Conservation (phyloP, 345 rosid species). For the Garcia nutans region DNA sequence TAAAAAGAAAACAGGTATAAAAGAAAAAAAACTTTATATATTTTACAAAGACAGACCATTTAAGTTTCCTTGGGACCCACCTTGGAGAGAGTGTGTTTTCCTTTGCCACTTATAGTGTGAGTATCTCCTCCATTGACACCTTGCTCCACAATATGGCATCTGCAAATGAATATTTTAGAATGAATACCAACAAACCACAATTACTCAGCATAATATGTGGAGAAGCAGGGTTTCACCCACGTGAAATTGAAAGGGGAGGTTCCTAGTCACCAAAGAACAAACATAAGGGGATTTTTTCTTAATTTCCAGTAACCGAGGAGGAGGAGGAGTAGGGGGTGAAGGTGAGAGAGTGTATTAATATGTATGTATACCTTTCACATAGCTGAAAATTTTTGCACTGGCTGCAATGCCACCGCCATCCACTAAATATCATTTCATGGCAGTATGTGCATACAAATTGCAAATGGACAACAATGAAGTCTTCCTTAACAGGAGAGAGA, state of each 20-base stretch:
- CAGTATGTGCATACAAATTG: slow-evolving; percentile 56
- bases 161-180: slow-evolving; percentile 23
- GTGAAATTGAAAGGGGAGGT: neutral
- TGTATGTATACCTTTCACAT: slow-evolving; percentile 52
- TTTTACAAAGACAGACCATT: neutral
- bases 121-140: slow-evolving; percentile 23
- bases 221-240: neutral
- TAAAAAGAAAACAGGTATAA: slow-evolving; percentile 16
- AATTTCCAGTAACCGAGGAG: neutral
- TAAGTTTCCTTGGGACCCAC: slow-evolving; percentile 28
- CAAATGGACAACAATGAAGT: slow-evolving; percentile 54
- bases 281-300: neutral
- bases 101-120: slow-evolving; percentile 32
- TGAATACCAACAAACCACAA: neutral
- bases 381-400: slow-evolving; percentile 61
- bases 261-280: neutral
- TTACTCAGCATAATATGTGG: neutral
- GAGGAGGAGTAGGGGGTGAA: neutral
- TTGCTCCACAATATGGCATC: slow-evolving; percentile 48
- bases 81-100: slow-evolving; percentile 54
- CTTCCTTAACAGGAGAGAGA: slow-evolving; percentile 50
- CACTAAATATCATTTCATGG: slow-evolving; percentile 42
- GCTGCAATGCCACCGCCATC: slow-evolving; percentile 57
- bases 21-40: neutral
- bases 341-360: neutral